Evolutionary conservation across 139 green algal species (phyloP), one percentile per base, ranked within the genome.

Genomic region (Trebouxia sp.): DNA sequence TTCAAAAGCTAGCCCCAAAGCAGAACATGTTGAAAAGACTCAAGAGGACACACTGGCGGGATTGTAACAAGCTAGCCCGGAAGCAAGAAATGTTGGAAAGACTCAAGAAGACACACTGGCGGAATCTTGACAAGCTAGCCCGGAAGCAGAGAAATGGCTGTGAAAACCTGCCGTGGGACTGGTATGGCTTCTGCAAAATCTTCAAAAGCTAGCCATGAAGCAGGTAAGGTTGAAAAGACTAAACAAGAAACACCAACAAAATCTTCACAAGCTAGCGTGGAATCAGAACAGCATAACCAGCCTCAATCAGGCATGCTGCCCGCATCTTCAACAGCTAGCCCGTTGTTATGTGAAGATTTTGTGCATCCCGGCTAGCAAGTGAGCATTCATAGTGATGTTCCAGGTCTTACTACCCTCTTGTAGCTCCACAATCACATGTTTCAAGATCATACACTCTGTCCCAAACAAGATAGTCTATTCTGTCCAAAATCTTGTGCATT

Each of bases 61-160:
- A 72, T 72, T 12, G 42, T 30, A 11, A 45, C 2, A 72, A 72
- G 62, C 62, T 45, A 72, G 62, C 62, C 32, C 32, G 30, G 62
- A 72, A 72, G 62, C 62, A 72, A 35, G 11, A 72, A 72, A 45
- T 72, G 32, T 45, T 72, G 32, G 43, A 42, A 72, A 72, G 12
- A 72, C 30, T 69, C 58, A 69, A 35, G 51, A n/a, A 69, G 58
- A 69, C 58, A 39, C 30, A 69, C 30, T 39, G 28, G 58, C 58
- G 58, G 28, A 12, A 69, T 69, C 58, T 69, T 69, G 20, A 51
- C 12, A 51, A 65, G 51, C 51, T 65, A 65, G 51, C 56, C 56
- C 56, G 56, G 56, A 67, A 67, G 56, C 56, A 67, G 56, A 67
- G 56, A 67, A 67, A 67, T 67, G 56, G 56, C 56, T 67, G 56